phyloP scores from a whole-genome alignment of 108 stramenopile genomes.

The Cyclotella kingstonii region DNA sequence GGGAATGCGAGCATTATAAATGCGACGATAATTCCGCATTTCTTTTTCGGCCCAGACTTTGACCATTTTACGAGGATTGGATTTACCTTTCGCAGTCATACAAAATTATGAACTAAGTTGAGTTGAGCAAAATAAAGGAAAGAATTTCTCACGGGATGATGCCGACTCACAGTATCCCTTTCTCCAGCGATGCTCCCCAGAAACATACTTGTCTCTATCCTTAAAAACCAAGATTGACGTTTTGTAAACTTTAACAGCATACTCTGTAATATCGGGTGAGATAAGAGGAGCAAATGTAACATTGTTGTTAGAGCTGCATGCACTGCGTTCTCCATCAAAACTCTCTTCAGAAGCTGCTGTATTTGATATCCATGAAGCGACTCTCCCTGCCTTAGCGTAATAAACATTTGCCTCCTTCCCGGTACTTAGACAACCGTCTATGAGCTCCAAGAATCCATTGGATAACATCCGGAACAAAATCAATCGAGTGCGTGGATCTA shows the following conservation, averaged over 20 bases:
- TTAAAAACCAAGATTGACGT: conserved; percentile 98
- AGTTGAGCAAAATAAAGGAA: too few relatives aligned
- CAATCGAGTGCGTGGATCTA: conserved; percentile 96
- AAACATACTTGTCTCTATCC: conserved; percentile 98
- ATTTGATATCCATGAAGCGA: conserved; percentile 1
- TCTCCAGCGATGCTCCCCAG: conserved; percentile 98
- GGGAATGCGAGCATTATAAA: conserved; percentile 84
- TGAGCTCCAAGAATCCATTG: conserved; percentile 83
- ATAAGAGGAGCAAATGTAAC: conserved; percentile 38
- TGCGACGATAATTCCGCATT: conserved; percentile 93
- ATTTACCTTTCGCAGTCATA: conserved; percentile 56
- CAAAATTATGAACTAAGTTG: too few relatives aligned
- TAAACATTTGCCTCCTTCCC: conserved; percentile 99
- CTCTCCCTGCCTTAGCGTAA: conserved; percentile 83
- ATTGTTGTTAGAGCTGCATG: conserved; percentile 12
- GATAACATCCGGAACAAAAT: conserved; percentile 96
- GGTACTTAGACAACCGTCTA: conserved; percentile 97
- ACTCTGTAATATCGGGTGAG: conserved; percentile 61
- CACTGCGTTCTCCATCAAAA: conserved; percentile 4
- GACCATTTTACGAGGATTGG: conserved; percentile 99
- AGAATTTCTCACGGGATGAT: background rate
- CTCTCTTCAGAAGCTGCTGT: background rate
- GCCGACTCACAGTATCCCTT: conserved; percentile 86
- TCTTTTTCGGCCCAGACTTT: conserved; percentile 99
- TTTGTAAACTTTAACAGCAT: conserved; percentile 98